Evolutionary conservation across 345 rosid species (phyloP).

Genomic region (Raphanus sativus): DNA sequence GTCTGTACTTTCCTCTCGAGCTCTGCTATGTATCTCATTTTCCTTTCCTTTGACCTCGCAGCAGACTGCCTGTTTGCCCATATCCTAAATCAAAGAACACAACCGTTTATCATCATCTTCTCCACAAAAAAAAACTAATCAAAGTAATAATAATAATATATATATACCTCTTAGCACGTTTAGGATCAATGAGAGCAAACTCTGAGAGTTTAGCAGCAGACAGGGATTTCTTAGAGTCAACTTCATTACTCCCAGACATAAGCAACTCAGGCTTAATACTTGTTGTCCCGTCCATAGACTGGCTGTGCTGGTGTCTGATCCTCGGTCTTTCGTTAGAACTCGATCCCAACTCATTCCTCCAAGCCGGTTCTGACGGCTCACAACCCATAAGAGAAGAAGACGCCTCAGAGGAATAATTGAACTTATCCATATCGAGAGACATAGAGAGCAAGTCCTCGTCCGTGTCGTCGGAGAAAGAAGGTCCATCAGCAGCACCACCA

Average conservation of each 20-base stretch:
- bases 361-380: conserved; percentile 46
- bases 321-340: conserved; percentile 65
- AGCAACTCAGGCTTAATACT: conserved; percentile 84
- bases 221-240: conserved; percentile 78
- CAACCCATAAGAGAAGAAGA: conserved; percentile 62
- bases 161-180: conserved; percentile 47
- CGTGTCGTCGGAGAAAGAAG: conserved; percentile 58
- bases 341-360: conserved; percentile 16
- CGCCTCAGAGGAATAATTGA: conserved; percentile 66
- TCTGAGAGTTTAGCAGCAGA: conserved; percentile 96
- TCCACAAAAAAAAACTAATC: not conserved
- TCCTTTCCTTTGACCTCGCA: conserved; percentile 95
- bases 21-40: conserved; percentile 90
- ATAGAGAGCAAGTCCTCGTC: conserved; percentile 76
- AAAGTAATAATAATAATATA: not conserved
- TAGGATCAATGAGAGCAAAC: conserved; percentile 96
- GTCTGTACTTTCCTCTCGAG: conserved; percentile 89
- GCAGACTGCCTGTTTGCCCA: conserved; percentile 99
- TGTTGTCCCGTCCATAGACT: conserved; percentile 85
- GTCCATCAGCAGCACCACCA: conserved; percentile 63
- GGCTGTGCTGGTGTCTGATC: conserved; percentile 92
- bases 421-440: conserved; percentile 91
- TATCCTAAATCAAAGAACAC: conserved; percentile 50
- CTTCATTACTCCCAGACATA: conserved; percentile 62
- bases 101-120: conserved; percentile 13